These are phyloP conservation scores for Penicillium vulpinum DNA, from an alignment of 2,329 filamentous ascomycete species.

Conservation along the genomic window DNA sequence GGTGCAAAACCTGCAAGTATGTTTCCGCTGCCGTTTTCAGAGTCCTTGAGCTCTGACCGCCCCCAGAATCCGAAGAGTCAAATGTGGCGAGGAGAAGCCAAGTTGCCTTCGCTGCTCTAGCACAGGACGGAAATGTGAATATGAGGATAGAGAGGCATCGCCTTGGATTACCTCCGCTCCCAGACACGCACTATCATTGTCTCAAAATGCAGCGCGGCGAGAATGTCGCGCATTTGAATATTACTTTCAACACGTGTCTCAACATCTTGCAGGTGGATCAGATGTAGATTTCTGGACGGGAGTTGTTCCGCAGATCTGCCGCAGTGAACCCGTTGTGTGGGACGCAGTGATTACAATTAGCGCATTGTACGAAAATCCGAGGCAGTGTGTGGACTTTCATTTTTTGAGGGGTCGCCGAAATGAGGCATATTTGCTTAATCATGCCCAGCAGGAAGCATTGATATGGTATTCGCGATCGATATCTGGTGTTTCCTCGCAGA, in stretches of 20 bases:
- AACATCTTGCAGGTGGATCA: slow-evolving; percentile 15
- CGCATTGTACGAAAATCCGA: slow-evolving; percentile 20
- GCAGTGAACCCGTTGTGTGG: slow-evolving; percentile 27
- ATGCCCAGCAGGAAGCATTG: slow-evolving; percentile 24
- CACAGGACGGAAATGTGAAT: slow-evolving; percentile 23
- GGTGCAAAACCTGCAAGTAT: slow-evolving; percentile 24
- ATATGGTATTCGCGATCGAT: slow-evolving; percentile 37
- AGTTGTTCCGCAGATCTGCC: slow-evolving; percentile 22
- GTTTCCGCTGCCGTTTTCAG: neutral
- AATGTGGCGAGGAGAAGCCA: slow-evolving; percentile 30
- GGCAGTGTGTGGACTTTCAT: slow-evolving; percentile 13
- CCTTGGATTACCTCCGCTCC: neutral
- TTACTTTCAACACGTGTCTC: slow-evolving; percentile 22
- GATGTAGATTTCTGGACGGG: slow-evolving; percentile 24
- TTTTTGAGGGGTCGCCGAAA: neutral
- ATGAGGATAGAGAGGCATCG: neutral
- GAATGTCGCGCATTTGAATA: slow-evolving; percentile 30
- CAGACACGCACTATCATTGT: neutral
- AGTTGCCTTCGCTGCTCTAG: slow-evolving; percentile 19
- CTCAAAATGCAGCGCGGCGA: slow-evolving; percentile 7
- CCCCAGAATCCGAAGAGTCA: slow-evolving; percentile 21
- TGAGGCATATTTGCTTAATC: neutral
- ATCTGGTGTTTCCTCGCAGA: slow-evolving; percentile 24
- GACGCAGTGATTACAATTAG: slow-evolving; percentile 28
- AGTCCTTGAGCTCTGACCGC: neutral